These are phyloP conservation scores for Penicillium steckii DNA, from an alignment of 495 filamentous ascomycete species.

Conservation along the genomic window DNA sequence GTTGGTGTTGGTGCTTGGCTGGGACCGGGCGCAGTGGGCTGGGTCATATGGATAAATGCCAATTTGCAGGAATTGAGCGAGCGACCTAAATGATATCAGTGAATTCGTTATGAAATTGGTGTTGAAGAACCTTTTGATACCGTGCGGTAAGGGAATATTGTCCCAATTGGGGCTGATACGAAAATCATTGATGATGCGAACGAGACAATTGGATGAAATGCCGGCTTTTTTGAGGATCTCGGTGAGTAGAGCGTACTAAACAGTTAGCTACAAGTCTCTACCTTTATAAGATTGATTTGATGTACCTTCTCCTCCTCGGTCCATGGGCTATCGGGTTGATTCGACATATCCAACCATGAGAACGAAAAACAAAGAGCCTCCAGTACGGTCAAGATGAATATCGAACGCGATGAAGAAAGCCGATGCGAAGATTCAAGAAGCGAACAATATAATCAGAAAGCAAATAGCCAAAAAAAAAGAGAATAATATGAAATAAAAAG, in stretches of 20 bases:
- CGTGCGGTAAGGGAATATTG: constrained; percentile 57
- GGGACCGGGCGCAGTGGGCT: constrained; percentile 2
- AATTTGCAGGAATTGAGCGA: constrained; percentile 44
- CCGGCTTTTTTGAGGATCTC: constrained; percentile 61
- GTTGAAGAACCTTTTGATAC: constrained; percentile 23
- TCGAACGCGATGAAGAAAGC: not conserved
- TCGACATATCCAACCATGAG: constrained; percentile 51
- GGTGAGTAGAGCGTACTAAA: constrained; percentile 52
- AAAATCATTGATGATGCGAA: constrained; percentile 48
- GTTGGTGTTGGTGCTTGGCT: not conserved
- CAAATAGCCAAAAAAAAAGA: constrained; percentile 1
- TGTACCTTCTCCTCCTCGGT: constrained; percentile 60
- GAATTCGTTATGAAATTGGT: not conserved
- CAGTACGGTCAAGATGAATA: constrained; percentile 3
- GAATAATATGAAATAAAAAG: constrained; percentile 10
- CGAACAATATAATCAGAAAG: constrained; percentile 11
- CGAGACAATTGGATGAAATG: constrained; percentile 47
- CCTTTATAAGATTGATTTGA: not conserved
- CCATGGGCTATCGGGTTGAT: constrained; percentile 51
- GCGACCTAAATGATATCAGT: constrained; percentile 27
- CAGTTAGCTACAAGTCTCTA: not conserved
- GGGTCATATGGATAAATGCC: constrained; percentile 40
- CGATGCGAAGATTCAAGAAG: constrained; percentile 9
- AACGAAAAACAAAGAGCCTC: constrained; percentile 19
- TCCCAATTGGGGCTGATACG: constrained; percentile 54